Evolutionary conservation across 1,139 yeast species (phyloP), one percentile per base, ranked within the genome.

Genomic region (Candida albicans): DNA sequence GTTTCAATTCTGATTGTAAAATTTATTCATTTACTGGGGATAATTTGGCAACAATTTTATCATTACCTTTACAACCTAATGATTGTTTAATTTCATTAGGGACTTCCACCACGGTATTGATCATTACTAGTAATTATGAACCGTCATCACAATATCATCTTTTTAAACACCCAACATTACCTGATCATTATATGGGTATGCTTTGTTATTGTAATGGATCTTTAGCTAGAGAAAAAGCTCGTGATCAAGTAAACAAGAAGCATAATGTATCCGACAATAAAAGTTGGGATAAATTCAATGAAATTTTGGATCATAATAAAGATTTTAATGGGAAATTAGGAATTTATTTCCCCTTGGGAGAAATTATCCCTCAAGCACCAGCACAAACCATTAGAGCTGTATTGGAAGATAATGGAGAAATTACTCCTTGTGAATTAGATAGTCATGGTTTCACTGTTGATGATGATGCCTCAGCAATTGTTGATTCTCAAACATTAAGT

Each of bases 131-230:
- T 47, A 76, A 81, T 46, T 90, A 84, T 59, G 75, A 74, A 25
- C 91, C 97, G 2, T 84, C 93, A 1, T 80, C 90, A 3, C 86
- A 84, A 54, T 90, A 89, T 61, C 97, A 90, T 58, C 64, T 89
- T 52, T 90, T 90, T 67, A 79, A 81, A 48, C 97, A 90, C 59
- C 97, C 97, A 6, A 84, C 95, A 0, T 77, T 86, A 53, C 79
- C 82, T 0, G 75, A 74, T 30, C 81, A 84, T 39, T 91, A 82
- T 62, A 90, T 90, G 97, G 96, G 95, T 29, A 90, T 90, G 97
- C 80, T 90, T 45, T 90, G 97, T 61, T 90, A 90, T 61, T 87
- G 96, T 60, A 90, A 90, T 61, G 97, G 97, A 0, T 79, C 96
- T 0, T 68, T 90, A 42, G 96, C 97, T 0, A 72, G 97, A 51